These are phyloP conservation scores for Botrytis sinoallii DNA, from an alignment of 2,329 filamentous ascomycete genomes.

Conservation along the genomic window DNA sequence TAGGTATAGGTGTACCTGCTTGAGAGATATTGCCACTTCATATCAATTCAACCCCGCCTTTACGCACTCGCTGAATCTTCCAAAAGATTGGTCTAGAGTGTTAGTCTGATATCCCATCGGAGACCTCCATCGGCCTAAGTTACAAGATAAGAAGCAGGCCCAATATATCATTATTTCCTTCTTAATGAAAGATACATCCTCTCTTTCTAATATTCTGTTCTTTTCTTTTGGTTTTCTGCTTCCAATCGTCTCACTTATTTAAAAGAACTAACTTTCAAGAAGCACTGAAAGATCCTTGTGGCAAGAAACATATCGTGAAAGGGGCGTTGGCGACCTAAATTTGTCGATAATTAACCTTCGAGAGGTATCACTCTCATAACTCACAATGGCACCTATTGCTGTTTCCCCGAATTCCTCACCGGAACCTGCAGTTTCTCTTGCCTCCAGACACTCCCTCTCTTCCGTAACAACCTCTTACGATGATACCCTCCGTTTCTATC, in stretches of 20 bases:
- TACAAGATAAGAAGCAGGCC: slow-evolving; percentile 14
- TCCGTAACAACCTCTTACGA: slow-evolving; percentile 74
- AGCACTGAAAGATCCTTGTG: neutral
- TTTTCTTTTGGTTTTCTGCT: neutral
- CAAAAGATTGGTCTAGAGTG: neutral
- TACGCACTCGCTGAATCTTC: neutral
- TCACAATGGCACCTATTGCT: slow-evolving; percentile 55
- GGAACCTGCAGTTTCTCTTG: slow-evolving; percentile 32
- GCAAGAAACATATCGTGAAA: neutral
- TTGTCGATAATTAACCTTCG: neutral
- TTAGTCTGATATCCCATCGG: slow-evolving; percentile 7
- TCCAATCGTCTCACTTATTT: neutral
- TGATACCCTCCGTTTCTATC: slow-evolving; percentile 85
- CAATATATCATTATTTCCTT: slow-evolving; percentile 12
- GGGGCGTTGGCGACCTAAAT: neutral
- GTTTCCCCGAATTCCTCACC: slow-evolving; percentile 46
- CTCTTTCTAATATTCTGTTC: neutral
- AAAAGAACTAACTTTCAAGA: neutral
- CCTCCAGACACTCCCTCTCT: slow-evolving; percentile 44
- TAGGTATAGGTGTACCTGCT: neutral
- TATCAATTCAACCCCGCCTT: slow-evolving; percentile 15
- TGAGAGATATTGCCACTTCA: neutral
- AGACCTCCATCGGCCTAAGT: slow-evolving; percentile 15
- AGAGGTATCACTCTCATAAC: neutral
- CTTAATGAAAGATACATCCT: neutral